A percentile compares a stretch with the other conserved stretches of the same genome.
These are phyloP conservation scores for Chlorella sp. DNA, from an alignment of 139 green algal species.

Conservation along the genomic window DNA sequence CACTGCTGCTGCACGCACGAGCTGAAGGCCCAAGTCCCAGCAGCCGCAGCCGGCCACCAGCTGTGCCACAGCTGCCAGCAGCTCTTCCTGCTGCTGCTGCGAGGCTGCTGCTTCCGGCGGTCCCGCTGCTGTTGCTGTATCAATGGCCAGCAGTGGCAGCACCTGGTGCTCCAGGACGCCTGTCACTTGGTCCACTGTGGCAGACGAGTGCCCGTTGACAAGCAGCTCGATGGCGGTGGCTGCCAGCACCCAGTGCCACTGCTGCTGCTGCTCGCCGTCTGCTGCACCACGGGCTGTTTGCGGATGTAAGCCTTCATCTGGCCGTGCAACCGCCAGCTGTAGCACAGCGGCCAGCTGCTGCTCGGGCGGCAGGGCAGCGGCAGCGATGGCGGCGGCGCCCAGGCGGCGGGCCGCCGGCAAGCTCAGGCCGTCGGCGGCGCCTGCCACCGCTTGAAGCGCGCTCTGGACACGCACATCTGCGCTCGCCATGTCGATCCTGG, in stretches of 20 bases:
- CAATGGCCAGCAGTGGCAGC: not conserved
- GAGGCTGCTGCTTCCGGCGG: not conserved
- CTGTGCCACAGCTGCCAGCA: not conserved
- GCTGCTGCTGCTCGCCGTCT: not conserved
- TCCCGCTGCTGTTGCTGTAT: not conserved
- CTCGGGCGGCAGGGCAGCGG: not conserved
- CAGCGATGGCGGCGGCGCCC: slow-evolving; percentile 1
- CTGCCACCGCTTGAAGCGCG: not conserved
- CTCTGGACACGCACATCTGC: not conserved
- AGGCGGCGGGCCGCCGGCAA: not conserved
- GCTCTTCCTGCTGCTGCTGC: not conserved
- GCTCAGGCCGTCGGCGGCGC: not conserved
- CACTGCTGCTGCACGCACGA: not conserved
- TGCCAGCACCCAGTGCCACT: slow-evolving; percentile 1
- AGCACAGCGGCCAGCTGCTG: not conserved
- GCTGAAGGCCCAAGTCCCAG: not conserved
- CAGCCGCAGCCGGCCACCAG: not conserved
- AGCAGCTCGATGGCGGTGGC: not conserved
- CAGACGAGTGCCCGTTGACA: not conserved
- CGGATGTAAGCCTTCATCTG: no score
- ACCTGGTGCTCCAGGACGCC: not conserved
- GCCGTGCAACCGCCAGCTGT: not conserved
- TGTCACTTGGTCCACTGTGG: not conserved
- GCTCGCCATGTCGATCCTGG: no score
- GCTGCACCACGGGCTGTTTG: no score